Evolutionary conservation across 1,284 basidiomycete genomes (phyloP).

Genomic region (Cutaneotrichosporon curvatum): DNA sequence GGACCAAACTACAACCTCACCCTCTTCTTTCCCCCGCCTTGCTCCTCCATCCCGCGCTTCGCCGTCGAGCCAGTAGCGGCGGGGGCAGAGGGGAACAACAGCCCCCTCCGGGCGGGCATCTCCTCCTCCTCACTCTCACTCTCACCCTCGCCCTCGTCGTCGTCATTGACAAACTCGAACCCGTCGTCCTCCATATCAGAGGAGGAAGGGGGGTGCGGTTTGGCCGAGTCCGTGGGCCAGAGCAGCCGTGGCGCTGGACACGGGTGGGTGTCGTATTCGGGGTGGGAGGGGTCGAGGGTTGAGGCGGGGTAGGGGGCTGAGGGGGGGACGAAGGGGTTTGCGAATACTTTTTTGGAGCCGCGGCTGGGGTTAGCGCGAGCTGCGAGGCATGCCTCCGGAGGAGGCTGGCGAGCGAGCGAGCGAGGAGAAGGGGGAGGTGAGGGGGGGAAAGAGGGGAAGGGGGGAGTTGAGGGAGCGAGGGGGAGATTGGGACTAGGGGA

Average conservation of each 20-base stretch:
- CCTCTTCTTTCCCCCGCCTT: no score
- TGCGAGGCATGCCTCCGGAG: background rate
- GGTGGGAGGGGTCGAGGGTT: constrained; percentile 26
- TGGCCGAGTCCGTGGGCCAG: constrained; percentile 21
- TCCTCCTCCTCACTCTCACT: constrained; percentile 3
- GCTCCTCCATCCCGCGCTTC: no score
- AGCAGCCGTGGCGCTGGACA: constrained; percentile 35
- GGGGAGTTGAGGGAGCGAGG: background rate
- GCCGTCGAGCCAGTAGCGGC: constrained; percentile 40
- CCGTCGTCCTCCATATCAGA: background rate
- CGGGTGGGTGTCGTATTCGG: constrained; percentile 37
- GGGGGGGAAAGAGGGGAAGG: background rate
- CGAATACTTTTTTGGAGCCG: constrained; percentile 39
- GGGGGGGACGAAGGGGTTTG: constrained; percentile 35
- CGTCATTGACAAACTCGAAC: constrained; percentile 5
- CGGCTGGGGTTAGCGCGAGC: constrained; percentile 18
- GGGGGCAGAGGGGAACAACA: constrained; percentile 8
- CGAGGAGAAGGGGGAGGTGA: no score
- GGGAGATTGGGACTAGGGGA: background rate
- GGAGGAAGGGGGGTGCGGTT: background rate
- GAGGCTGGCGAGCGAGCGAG: no score
- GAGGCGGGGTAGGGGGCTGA: constrained; percentile 21
- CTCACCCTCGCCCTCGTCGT: constrained; percentile 5
- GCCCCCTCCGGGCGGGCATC: constrained; percentile 8
- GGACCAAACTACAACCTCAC: no score